phyloP scores from a whole-genome alignment of 768 basidiomycete genomes.

The Calocybe gangraenosa region DNA sequence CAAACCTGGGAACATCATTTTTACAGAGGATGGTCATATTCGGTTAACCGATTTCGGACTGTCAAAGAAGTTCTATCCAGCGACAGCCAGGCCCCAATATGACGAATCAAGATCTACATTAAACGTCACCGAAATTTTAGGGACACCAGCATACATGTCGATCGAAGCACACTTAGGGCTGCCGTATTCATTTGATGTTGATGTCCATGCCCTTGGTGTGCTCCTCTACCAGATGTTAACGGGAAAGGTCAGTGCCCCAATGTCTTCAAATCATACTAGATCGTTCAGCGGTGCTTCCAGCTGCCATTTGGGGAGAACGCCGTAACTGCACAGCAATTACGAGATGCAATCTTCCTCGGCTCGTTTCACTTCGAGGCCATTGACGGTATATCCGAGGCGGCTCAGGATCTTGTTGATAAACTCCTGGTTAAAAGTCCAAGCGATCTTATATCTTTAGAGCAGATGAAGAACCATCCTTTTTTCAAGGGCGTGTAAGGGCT shows the following conservation, averaged over 20 bases:
- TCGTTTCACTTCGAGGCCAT: not conserved
- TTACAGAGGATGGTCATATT: constrained; percentile 9
- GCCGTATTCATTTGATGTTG: constrained; percentile 8
- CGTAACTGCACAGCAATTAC: not conserved
- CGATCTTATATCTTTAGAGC: not conserved
- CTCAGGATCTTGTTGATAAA: constrained; percentile 2
- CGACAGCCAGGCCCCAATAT: not conserved
- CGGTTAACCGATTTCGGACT: constrained; percentile 10
- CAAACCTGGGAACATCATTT: constrained; percentile 10
- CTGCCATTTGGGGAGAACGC: constrained; percentile 9
- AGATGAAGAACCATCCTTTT: constrained; percentile 8
- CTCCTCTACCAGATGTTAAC: constrained; percentile 10
- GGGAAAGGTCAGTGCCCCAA: not conserved
- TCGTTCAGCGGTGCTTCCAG: not conserved
- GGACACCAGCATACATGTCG: constrained; percentile 12
- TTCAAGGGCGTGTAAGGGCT: constrained; percentile 9
- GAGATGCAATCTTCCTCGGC: constrained; percentile 1
- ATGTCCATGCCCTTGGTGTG: constrained; percentile 11
- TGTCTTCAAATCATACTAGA: not conserved
- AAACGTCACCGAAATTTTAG: constrained; percentile 2
- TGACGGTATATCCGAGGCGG: constrained; percentile 4
- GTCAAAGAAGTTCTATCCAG: constrained; percentile 3
- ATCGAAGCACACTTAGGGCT: constrained; percentile 2
- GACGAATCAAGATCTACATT: not conserved
- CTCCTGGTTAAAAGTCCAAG: constrained; percentile 2